These are phyloP conservation scores for Lactarius tabidus DNA, from an alignment of 768 basidiomycete species.

Conservation along the genomic window DNA sequence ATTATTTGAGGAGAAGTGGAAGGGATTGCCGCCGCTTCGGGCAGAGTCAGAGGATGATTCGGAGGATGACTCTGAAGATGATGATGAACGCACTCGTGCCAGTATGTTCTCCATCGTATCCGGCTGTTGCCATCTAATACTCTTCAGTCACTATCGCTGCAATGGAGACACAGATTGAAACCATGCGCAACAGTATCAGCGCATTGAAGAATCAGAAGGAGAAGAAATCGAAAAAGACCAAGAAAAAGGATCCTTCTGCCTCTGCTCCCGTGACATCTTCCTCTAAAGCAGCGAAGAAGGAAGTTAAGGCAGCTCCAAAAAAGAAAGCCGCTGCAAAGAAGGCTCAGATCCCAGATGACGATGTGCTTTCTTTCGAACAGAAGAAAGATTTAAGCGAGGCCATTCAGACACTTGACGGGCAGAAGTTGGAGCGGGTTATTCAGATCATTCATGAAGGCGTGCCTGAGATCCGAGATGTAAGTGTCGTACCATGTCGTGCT, in stretches of 20 bases:
- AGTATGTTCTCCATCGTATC: constrained; percentile 44
- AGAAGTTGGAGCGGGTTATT: constrained; percentile 84
- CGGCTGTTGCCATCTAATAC: constrained; percentile 22
- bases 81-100: constrained; percentile 52
- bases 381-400: constrained; percentile 98
- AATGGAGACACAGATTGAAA: constrained; percentile 81
- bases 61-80: constrained; percentile 58
- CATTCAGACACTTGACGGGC: constrained; percentile 79
- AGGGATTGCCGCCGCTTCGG: constrained; percentile 59
- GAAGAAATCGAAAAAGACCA: constrained; percentile 66
- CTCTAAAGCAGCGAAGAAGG: constrained; percentile 52
- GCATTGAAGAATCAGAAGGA: constrained; percentile 50
- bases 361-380: constrained; percentile 88
- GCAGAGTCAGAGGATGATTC: constrained; percentile 54
- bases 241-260: constrained; percentile 50
- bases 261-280: constrained; percentile 56
- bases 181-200: constrained; percentile 66
- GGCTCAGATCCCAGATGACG: constrained; percentile 60
- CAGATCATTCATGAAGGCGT: constrained; percentile 93
- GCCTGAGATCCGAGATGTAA: constrained; percentile 88
- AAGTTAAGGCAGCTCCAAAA: constrained; percentile 39
- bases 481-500: constrained; percentile 34
- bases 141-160: constrained; percentile 60
- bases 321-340: constrained; percentile 66
- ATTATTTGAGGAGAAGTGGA: constrained; percentile 93